Percentiles rank a stretch among this genome's conserved stretches.
phyloP scores from a whole-genome alignment of 208 protist genomes.

The Trypanosoma avium region DNA sequence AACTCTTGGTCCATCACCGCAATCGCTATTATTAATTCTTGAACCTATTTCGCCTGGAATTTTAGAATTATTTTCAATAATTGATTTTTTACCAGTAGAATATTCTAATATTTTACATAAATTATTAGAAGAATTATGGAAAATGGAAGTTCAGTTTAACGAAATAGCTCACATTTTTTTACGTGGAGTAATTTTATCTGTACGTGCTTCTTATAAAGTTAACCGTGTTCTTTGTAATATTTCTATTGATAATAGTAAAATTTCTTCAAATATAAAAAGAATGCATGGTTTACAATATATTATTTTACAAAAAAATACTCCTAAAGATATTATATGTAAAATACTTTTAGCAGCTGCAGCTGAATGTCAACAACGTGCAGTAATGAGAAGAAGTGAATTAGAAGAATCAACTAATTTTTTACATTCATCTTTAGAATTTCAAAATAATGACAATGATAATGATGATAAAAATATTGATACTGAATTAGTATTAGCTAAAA shows the following conservation, averaged over 20 bases:
- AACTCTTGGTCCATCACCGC: slow-evolving; percentile 40
- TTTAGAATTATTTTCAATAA: slow-evolving; percentile 34
- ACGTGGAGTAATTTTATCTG: slow-evolving; percentile 16
- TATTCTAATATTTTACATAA: not conserved
- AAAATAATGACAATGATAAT: slow-evolving; percentile 1
- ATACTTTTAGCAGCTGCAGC: slow-evolving; percentile 10
- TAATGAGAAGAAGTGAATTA: too few species aligned
- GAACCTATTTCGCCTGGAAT: slow-evolving; percentile 49
- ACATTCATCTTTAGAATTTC: not conserved
- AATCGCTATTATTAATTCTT: slow-evolving; percentile 35
- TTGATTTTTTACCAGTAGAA: not conserved
- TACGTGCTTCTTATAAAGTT: slow-evolving; percentile 18
- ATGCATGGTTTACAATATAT: slow-evolving; percentile 15
- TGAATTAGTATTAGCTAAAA: slow-evolving; percentile 21
- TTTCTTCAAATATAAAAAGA: not conserved
- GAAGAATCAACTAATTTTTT: too few species aligned
- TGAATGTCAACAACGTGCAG: slow-evolving; percentile 15
- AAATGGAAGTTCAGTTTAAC: slow-evolving; percentile 19
- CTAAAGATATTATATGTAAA: slow-evolving; percentile 5
- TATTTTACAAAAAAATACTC: not conserved
- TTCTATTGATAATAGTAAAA: not conserved
- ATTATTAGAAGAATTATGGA: slow-evolving; percentile 22
- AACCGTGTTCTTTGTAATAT: slow-evolving; percentile 10
- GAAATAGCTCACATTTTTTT: slow-evolving; percentile 26
- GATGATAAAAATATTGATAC: not conserved